Conservation (phyloP, 768 basidiomycete species). For the Suillus americanus region DNA sequence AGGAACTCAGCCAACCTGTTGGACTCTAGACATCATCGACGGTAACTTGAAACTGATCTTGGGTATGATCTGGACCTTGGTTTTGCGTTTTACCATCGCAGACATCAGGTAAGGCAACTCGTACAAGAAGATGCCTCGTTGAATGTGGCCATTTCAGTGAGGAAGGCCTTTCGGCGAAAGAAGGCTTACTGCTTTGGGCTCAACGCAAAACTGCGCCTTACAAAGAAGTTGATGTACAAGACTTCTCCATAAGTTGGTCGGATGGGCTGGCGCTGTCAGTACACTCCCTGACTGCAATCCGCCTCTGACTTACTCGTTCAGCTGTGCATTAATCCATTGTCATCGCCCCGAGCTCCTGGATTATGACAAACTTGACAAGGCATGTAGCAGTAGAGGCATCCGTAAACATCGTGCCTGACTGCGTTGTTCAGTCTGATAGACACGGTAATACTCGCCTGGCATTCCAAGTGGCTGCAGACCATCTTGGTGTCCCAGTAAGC, state of each 20-base stretch:
- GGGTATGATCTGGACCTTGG: constrained; percentile 99
- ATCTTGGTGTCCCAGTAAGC: constrained; percentile 87
- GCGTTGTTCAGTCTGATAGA: constrained; percentile 56
- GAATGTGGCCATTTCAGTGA: constrained; percentile 53
- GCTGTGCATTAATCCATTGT: constrained; percentile 95
- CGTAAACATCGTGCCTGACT: constrained; percentile 11
- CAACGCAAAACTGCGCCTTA: constrained; percentile 94
- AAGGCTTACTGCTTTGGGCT: constrained; percentile 96
- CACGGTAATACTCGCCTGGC: constrained; percentile 85
- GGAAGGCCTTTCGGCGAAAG: constrained; percentile 98
- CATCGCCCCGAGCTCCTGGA: constrained; percentile 96
- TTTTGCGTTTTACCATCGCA: constrained; percentile 96
- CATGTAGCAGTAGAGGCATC: constrained; percentile 22
- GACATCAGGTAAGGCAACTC: constrained; percentile 79
- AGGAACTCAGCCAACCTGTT: constrained; percentile 8
- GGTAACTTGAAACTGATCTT: constrained; percentile 97
- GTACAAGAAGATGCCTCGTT: constrained; percentile 1
- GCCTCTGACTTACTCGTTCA: constrained; percentile 32
- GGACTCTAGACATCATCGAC: constrained; percentile 87
- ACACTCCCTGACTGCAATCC: background rate
- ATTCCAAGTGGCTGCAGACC: constrained; percentile 84
- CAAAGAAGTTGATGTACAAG: constrained; percentile 88
- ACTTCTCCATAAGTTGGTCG: constrained; percentile 91
- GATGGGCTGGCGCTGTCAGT: constrained; percentile 92
- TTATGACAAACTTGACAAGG: constrained; percentile 85